A percentile compares a stretch with the other conserved stretches of the same genome.
These are phyloP conservation scores for Lactifluus hygrophoroides DNA, from an alignment of 768 basidiomycete genomes.

Conservation along the genomic window DNA sequence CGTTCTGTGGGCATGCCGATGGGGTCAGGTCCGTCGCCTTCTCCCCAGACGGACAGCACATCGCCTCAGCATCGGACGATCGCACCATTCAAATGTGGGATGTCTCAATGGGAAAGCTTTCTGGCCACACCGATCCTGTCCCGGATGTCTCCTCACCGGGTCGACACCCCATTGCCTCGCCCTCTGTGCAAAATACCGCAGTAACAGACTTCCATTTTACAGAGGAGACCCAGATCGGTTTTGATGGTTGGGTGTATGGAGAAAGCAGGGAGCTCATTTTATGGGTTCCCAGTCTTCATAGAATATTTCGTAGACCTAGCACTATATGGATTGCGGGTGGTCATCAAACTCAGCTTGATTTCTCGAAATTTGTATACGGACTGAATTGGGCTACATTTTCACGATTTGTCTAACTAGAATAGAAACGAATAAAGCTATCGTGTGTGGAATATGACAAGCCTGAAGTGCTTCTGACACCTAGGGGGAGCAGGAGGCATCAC, in stretches of 20 bases:
- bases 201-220: constrained; percentile 15
- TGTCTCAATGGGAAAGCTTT: no score
- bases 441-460: no score
- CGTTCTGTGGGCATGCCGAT: background rate
- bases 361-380: background rate
- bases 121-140: no score
- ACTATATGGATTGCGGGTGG: constrained; percentile 12
- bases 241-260: background rate
- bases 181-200: no score
- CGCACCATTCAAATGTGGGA: no score
- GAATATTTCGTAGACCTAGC: constrained; percentile 28
- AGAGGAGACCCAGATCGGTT: constrained; percentile 37
- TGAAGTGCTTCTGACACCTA: no score
- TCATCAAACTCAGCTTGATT: constrained; percentile 1
- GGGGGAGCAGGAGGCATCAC: no score
- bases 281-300: constrained; percentile 10
- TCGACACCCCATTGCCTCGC: no score
- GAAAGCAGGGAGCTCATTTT: background rate
- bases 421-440: no score
- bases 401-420: no score
- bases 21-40: background rate
- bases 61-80: no score
- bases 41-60: background rate
- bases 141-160: constrained; percentile 27
- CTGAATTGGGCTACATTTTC: background rate